Base-by-base conservation (phyloP, 2,329 filamentous ascomycete species). In the Dactylellina haptotyla region DNA sequence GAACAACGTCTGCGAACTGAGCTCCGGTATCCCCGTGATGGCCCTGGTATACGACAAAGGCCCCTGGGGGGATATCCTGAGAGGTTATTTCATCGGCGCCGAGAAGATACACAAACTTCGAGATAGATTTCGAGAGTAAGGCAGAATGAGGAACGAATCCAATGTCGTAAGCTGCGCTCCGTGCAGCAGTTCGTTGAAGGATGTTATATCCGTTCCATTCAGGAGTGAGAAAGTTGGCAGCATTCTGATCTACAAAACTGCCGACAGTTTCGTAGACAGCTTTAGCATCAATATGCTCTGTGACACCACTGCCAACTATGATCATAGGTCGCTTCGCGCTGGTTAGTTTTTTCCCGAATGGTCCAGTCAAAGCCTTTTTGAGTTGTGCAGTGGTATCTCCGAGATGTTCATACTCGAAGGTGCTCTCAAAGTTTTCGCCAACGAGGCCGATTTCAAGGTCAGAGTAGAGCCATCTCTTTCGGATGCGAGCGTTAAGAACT, bases 181-280 rank as follows among this genome's bases (percentile, higher is more conserved):
- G 90, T 75, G 95, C 97, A 71, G 95, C 95, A 75, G 92, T 90
- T 76, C 94, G 89, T 83, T 99, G 95, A 58, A 99, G 89, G 74
- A 99, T 89, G 81, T 97, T 99, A 86, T 94, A 99, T 73, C 94
- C 95, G 81, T 97, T 95, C 93, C 96, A 98, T 81, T 97, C 93
- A 16, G 88, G 84, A 4, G 91, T 97, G 79, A 87, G 84, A 85
- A 99, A 97, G 84, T 89, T 96, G 78, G 87, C 85, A 76, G 92
- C 89, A 82, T 97, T 90, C 87, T 97, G 97, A 80, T 97, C 93
- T 39, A 97, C 90, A 80, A 98, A 99, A 75, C 86, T 82, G 77
- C 94, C 94, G 67, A 99, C 87, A 45, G 89, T 89, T 85, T 98
- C 94, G 81, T 94, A 98, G 81, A 96, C 93, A 67, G 92, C 89